Evolutionary conservation across 164 flowering plant genomes (phyloP).

Genomic region (Nymphaea thermarum): DNA sequence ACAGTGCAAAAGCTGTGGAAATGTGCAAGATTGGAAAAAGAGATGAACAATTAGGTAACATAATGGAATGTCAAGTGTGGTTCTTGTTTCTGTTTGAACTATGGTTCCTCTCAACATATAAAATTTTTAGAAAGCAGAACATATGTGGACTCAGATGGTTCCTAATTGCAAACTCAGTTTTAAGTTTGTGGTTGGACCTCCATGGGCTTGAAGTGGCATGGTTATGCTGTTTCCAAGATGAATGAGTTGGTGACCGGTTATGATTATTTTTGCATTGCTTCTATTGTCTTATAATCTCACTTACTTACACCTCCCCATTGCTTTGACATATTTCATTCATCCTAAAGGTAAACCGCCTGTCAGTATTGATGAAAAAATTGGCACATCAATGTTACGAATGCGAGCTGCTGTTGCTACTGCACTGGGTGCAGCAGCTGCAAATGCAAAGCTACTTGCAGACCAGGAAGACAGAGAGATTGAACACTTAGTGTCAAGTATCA

Average conservation of each 20-base stretch:
- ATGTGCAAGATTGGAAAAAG: slow-evolving; percentile 18
- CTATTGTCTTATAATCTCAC: neutral
- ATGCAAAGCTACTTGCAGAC: slow-evolving; percentile 73
- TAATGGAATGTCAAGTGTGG: neutral
- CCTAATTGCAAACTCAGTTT: no score
- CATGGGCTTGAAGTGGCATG: neutral
- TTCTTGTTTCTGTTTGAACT: neutral
- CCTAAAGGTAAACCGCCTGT: slow-evolving; percentile 26
- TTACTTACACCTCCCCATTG: no score
- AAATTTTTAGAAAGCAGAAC: neutral
- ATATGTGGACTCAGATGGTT: neutral
- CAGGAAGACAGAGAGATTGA: slow-evolving; percentile 85
- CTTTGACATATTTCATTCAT: neutral
- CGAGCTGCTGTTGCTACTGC: slow-evolving; percentile 82
- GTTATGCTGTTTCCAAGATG: neutral
- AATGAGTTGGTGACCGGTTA: neutral
- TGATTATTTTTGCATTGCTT: neutral
- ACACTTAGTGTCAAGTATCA: slow-evolving; percentile 45
- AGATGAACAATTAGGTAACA: slow-evolving; percentile 27
- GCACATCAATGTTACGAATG: slow-evolving; percentile 42
- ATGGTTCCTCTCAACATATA: neutral
- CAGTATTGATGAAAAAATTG: slow-evolving; percentile 11
- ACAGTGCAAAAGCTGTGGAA: slow-evolving; percentile 31
- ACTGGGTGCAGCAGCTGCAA: slow-evolving; percentile 89
- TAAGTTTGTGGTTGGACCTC: neutral